phyloP scores from a whole-genome alignment of 768 basidiomycete species.

The Amanita rubescens region DNA sequence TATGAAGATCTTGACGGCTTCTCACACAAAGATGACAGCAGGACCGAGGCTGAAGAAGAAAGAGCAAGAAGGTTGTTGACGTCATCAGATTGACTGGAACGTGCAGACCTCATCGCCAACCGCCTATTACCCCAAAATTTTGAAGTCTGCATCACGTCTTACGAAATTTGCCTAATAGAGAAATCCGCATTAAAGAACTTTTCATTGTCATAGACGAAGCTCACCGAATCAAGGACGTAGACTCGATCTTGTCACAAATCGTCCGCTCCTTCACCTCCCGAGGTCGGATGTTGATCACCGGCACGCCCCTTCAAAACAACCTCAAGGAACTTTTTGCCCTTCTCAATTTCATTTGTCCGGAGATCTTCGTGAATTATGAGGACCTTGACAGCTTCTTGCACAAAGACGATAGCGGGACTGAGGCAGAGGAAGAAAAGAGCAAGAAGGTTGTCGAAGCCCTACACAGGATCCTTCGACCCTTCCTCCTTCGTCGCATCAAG shows the following conservation, averaged over 20 bases:
- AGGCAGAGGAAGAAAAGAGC: slow-evolving; percentile 73
- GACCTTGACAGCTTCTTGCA: slow-evolving; percentile 94
- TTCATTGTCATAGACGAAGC: slow-evolving; percentile 97
- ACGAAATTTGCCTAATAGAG: no score
- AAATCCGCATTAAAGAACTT: no score
- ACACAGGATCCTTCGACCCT: slow-evolving; percentile 34
- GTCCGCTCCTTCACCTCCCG: slow-evolving; percentile 80
- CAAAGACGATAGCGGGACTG: slow-evolving; percentile 53
- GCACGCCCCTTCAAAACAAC: slow-evolving; percentile 95
- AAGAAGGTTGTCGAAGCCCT: slow-evolving; percentile 94
- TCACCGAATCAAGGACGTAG: slow-evolving; percentile 98
- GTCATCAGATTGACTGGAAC: no score
- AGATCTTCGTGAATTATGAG: slow-evolving; percentile 86
- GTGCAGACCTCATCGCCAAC: slow-evolving; percentile 70
- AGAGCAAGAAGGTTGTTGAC: slow-evolving; percentile 94
- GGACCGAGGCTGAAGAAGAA: slow-evolving; percentile 67
- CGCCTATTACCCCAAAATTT: slow-evolving; percentile 78
- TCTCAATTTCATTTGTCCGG: slow-evolving; percentile 97
- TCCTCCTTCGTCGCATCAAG: slow-evolving; percentile 86
- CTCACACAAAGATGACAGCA: slow-evolving; percentile 65
- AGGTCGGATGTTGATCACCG: slow-evolving; percentile 89
- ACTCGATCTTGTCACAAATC: slow-evolving; percentile 94
- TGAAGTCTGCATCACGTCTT: no score
- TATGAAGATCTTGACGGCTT: slow-evolving; percentile 90
- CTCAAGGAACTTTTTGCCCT: no score